Base-by-base conservation (phyloP, 106 monocot species). In the Apostasia ramifera region DNA sequence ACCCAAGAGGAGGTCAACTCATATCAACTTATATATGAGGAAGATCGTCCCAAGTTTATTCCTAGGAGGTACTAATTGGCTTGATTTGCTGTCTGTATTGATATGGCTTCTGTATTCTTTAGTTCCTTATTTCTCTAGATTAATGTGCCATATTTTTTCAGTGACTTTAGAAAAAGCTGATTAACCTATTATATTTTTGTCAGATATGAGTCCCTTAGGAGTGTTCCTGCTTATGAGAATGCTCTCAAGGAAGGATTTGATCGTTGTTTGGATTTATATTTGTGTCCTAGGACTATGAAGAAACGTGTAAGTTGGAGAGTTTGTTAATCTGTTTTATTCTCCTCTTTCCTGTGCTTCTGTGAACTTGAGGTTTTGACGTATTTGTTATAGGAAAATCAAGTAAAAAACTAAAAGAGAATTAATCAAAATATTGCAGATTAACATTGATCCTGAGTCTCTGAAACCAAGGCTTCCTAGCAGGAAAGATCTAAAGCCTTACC, bases 11-110 rank as follows among this genome's bases (percentile, higher is more conserved):
- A 99, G 66, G 85, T 93, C 37, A 85, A 93, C 77, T 81, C 98
- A 8, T 99, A 99, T 64, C 85, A 93, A 72, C 73, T 99, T 49
- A 90, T 93, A 89, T 85, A 75, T 75, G 93, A 99, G 76, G 98
- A 99, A 76, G 98, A 99, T 64, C 87, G 98, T 40, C 98, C 93
- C 55, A 93, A 99, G 55, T 99, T 90, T 76, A 99, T 99, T 72
- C 98, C 98, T 42, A 93, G 70, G 76, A 85, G 86, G 98, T 90
- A 65, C 57, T 68, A 9, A 4, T 14, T 14, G n/a, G 26, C n/a
- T 64, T 62, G 26, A 26, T 42, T 59, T 37, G 50, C 8, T 66
- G 26, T 43, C 15, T 7, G 51, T 49, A 12, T 44, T 53, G 53
- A 5, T 53, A 11, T 7, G 8, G 11, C 5, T 7, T 1, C 46